phyloP scores from a whole-genome alignment of 805 yeast species.

The Barnettozyma sucrosica region DNA sequence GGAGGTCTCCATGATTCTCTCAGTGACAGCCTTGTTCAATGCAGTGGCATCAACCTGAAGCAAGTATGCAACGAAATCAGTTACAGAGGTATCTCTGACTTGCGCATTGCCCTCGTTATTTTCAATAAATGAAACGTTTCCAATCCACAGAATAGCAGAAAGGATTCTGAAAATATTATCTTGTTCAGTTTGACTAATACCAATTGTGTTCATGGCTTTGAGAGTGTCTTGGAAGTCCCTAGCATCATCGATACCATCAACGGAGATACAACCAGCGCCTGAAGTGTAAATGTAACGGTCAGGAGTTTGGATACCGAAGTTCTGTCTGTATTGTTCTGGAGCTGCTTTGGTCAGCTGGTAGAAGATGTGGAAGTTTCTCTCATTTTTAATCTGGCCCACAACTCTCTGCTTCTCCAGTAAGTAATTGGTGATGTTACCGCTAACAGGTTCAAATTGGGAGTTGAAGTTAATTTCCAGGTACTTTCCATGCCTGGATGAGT shows the following conservation, averaged over 20 bases:
- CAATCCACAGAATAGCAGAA: conserved; percentile 89
- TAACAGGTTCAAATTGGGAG: conserved; percentile 76
- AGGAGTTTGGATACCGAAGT: conserved; percentile 88
- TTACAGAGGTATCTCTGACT: conserved; percentile 81
- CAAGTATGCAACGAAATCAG: conserved; percentile 89
- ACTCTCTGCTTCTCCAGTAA: conserved; percentile 92
- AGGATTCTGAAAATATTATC: conserved; percentile 83
- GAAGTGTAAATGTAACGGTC: conserved; percentile 89
- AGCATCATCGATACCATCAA: conserved; percentile 79
- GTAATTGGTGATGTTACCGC: conserved; percentile 94
- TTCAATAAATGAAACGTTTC: conserved; percentile 82
- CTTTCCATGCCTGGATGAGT: conserved; percentile 89
- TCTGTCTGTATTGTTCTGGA: conserved; percentile 73
- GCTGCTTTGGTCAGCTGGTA: conserved; percentile 94
- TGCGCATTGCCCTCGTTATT: conserved; percentile 82
- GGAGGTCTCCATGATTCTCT: conserved; percentile 82
- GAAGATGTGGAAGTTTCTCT: conserved; percentile 94
- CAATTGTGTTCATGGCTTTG: conserved; percentile 83
- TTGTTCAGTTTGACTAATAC: conserved; percentile 75
- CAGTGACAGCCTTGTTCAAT: conserved; percentile 62
- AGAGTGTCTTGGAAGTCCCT: conserved; percentile 77
- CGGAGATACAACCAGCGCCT: conserved; percentile 78
- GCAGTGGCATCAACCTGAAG: conserved; percentile 70
- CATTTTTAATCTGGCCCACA: conserved; percentile 88
- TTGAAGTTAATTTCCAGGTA: conserved; percentile 89